Percentiles rank a stretch among this genome's conserved stretches.
phyloP scores from a whole-genome alignment of 169 alveolate genomes.

The Theileria equi region DNA sequence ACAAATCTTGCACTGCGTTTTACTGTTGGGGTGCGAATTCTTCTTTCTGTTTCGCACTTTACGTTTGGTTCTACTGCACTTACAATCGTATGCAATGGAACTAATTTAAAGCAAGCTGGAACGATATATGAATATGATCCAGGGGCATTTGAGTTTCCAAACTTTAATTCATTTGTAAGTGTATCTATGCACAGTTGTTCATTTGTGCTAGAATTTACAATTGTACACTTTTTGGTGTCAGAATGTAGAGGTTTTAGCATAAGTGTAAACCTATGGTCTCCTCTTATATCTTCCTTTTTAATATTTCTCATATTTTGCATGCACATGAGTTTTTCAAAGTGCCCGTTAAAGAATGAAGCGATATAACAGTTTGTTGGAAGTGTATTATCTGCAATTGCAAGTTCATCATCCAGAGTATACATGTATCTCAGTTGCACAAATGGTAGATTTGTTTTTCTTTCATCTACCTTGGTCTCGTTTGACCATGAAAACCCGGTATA shows the following conservation, averaged over 20 bases:
- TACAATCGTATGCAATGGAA: slow-evolving; percentile 24
- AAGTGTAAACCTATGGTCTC: slow-evolving; percentile 30
- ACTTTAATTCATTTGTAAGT: slow-evolving; percentile 39
- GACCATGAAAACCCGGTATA: slow-evolving; percentile 31
- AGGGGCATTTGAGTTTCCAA: slow-evolving; percentile 6
- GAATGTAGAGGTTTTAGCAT: slow-evolving; percentile 25
- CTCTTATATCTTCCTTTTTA: slow-evolving; percentile 13
- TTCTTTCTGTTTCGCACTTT: too few species aligned
- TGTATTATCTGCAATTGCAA: slow-evolving; percentile 8
- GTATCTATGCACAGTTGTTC: slow-evolving; percentile 52
- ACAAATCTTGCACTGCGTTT: neutral
- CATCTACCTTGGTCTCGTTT: neutral
- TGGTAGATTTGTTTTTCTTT: neutral
- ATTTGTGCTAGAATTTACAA: slow-evolving; percentile 29
- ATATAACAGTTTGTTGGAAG: slow-evolving; percentile 23
- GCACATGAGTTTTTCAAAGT: slow-evolving; percentile 39
- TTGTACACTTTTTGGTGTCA: neutral
- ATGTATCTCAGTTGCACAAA: neutral
- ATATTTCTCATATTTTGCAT: slow-evolving; percentile 17
- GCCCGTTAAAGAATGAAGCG: slow-evolving; percentile 40
- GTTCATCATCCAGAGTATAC: neutral
- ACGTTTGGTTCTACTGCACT: neutral
- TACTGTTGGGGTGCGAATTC: too few species aligned
- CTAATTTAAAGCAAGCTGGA: slow-evolving; percentile 48
- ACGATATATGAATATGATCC: slow-evolving; percentile 11